Conservation (phyloP, 768 basidiomycete species). For the Dentipellis sp. region DNA sequence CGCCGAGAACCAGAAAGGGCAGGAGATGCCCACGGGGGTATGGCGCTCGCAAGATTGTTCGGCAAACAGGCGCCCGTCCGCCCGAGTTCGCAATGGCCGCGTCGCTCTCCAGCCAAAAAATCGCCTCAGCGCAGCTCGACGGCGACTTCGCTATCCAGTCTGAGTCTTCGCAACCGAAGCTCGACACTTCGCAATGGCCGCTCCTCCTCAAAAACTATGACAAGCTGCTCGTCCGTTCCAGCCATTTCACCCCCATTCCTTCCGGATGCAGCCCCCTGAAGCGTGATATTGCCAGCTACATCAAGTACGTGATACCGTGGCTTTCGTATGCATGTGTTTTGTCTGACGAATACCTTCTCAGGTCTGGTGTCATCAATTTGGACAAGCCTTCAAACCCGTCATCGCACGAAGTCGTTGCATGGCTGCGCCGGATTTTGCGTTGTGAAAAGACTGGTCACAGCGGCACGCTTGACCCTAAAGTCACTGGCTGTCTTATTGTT, state of each 20-base stretch:
- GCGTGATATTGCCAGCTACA: conserved; percentile 84
- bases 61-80: background rate
- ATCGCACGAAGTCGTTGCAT: conserved; percentile 98
- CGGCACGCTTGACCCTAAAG: conserved; percentile 97
- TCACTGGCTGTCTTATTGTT: conserved; percentile 97
- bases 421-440: conserved; percentile 93
- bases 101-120: conserved; percentile 51
- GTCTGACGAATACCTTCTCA: conserved; percentile 20
- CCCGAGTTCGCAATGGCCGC: conserved; percentile 29
- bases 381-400: conserved; percentile 99
- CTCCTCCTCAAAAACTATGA: conserved; percentile 98
- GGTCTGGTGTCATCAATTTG: conserved; percentile 97
- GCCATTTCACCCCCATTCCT: conserved; percentile 97
- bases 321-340: background rate
- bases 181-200: conserved; percentile 97
- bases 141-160: conserved; percentile 81
- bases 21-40: background rate
- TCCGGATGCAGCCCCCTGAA: conserved; percentile 91
- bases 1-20: background rate
- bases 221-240: conserved; percentile 87
- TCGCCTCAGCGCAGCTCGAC: conserved; percentile 63
- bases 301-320: conserved; percentile 52
- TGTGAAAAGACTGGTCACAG: conserved; percentile 99
- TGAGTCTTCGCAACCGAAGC: conserved; percentile 58
- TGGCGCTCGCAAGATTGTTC: background rate